Evolutionary conservation across 129 eudicot species (phyloP), one percentile per base, ranked within the genome.

Genomic region (Ambrosia trifida): DNA sequence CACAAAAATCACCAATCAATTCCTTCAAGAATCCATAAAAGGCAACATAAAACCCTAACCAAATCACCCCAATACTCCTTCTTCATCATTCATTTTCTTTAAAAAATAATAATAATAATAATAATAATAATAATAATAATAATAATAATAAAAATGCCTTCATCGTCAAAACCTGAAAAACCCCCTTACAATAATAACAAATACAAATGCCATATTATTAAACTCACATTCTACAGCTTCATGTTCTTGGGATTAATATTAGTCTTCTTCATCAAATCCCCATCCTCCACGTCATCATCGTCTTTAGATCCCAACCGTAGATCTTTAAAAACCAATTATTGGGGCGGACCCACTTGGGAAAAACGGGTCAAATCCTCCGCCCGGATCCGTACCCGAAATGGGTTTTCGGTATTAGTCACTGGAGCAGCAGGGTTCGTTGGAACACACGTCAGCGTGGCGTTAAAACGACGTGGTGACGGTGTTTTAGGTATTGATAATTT

Each of bases 371-470:
- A 70, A 49, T 78, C 88, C 54, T 90, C 96, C 2, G 87, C 91
- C 64, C 63, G 75, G 56, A 60, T 80, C 80, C 83, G 96, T 38
- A 60, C 89, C 20, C 17, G 80, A 17, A 80, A 85, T 40, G 96
- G 91, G 73, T 70, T 90, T 1, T 83, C 87, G 43, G 95, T 90
- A 3, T 41, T 90, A 44, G 96, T 90, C 20, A 90, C 96, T 40
- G 96, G 96, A 11, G 96, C 96, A 2, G 91, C 95, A 13, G 96
- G 96, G 7, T 90, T 90, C 70, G 95, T 90, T 20, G 96, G 96
- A 36, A 85, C 95, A 16, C 96, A 90, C 70, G 96, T 87, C 81
- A 85, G 91, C 30, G 78, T 80, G 5, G 88, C 96, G 66, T 83
- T 90, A 7, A 85, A 81, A 36, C 87, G 94, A 44, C 95, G 96